These are phyloP conservation scores for Plasmopara muralis DNA, from an alignment of 352 stramenopile genomes.

Conservation along the genomic window DNA sequence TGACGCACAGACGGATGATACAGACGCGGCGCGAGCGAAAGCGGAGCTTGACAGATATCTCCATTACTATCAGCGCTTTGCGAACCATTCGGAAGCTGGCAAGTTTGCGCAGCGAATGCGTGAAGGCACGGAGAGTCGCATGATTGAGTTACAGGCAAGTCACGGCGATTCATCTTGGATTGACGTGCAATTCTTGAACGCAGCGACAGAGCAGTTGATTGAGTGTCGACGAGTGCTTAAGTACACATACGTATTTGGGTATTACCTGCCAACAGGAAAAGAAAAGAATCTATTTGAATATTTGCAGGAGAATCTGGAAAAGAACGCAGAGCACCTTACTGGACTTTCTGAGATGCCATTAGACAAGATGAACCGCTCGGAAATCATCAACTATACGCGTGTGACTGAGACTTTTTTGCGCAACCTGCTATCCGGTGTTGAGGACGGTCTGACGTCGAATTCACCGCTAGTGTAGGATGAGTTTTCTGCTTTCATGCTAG, in stretches of 20 bases:
- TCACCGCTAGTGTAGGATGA: constrained; percentile 23
- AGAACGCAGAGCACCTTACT: constrained; percentile 89
- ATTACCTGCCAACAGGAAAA: constrained; percentile 86
- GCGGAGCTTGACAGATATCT: constrained; percentile 98
- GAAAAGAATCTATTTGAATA: constrained; percentile 94
- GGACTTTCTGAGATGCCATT: constrained; percentile 88
- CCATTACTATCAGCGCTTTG: constrained; percentile 99
- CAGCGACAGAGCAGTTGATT: constrained; percentile 94
- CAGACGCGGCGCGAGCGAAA: constrained; percentile 90
- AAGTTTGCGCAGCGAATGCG: constrained; percentile 96
- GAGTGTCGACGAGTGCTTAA: constrained; percentile 98
- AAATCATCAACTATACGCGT: constrained; percentile 93
- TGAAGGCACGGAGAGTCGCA: constrained; percentile 91
- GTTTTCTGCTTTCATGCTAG: constrained; percentile 10
- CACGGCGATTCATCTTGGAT: constrained; percentile 91
- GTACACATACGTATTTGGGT: constrained; percentile 96
- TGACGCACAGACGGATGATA: constrained; percentile 41
- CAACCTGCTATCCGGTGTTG: constrained; percentile 86
- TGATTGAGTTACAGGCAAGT: constrained; percentile 94
- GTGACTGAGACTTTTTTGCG: constrained; percentile 90
- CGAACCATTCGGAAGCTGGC: constrained; percentile 93
- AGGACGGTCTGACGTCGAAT: constrained; percentile 79
- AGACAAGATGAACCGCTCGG: constrained; percentile 88
- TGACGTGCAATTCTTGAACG: constrained; percentile 98
- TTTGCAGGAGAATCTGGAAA: constrained; percentile 91